These are phyloP conservation scores for Fraxinus paxiana DNA, from an alignment of 305 asterid genomes.

Conservation along the genomic window DNA sequence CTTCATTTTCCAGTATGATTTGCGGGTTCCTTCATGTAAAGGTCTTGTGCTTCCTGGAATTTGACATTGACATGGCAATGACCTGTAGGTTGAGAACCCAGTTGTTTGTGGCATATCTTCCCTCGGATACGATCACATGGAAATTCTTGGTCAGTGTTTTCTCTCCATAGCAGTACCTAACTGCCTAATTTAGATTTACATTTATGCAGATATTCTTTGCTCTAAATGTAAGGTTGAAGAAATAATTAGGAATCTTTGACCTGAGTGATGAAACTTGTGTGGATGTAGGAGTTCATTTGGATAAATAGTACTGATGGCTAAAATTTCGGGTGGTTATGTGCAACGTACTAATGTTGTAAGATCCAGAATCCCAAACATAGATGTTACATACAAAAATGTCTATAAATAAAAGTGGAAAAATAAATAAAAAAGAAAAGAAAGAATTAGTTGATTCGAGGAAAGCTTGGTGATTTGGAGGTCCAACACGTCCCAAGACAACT, in stretches of 20 bases:
- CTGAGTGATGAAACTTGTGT: neutral
- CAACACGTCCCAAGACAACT: neutral
- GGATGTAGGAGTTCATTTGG: neutral
- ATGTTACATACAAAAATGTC: neutral
- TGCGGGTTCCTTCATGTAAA: constrained; percentile 15
- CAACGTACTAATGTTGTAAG: neutral
- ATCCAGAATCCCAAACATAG: neutral
- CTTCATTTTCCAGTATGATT: neutral
- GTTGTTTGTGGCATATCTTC: constrained; percentile 77
- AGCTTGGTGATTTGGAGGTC: neutral
- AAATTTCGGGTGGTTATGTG: neutral
- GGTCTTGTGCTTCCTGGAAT: constrained; percentile 20
- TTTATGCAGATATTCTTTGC: constrained; percentile 7
- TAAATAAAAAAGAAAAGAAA: neutral
- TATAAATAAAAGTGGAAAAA: neutral
- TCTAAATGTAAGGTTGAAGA: constrained; percentile 7
- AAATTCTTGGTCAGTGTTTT: constrained; percentile 83
- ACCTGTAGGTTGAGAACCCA: constrained; percentile 57
- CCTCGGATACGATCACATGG: constrained; percentile 89
- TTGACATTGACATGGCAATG: constrained; percentile 27
- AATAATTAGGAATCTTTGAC: constrained; percentile 6
- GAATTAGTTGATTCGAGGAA: neutral
- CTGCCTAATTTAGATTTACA: constrained; percentile 14
- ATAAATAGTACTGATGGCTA: neutral
- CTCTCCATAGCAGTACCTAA: constrained; percentile 35